Base-by-base conservation (phyloP, 306 rosid genomes). In the Dalbergia cultrata region DNA sequence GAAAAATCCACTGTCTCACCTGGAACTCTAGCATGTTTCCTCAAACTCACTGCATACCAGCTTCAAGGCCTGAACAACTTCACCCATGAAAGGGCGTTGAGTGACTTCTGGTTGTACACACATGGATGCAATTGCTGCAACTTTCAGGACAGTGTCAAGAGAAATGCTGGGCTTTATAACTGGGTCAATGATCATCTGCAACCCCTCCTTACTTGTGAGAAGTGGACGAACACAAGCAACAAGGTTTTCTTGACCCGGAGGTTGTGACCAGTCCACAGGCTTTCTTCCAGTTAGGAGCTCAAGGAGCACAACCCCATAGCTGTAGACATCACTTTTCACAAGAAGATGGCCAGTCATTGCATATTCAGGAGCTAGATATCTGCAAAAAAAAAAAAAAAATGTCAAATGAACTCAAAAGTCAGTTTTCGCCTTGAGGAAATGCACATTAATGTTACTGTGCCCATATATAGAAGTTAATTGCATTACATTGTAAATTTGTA, bases 331-430 rank as follows among this genome's bases (percentile, higher is more conserved):
- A 72, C 98, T 94, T 80, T 94, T 94, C 70, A 94, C 98, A 33
- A 94, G 90, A 70, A 94, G 91, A 74, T 94, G 97, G 16, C 98
- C 98, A 0, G 98, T 94, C 98, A 94, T 94, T 80, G 98, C 98
- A 66, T 90, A 94, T 76, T 94, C 98, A 2, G 98, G 98, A 59
- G 98, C 98, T 44, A 94, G 73, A 85, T 94, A 94, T 72, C 98
- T 94, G 91, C 83, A 59, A 79, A 69, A 68, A 78, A 82, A 35
- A 79, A 61, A 60, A 78, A 82, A 2, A 12, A 47, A 78, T 43
- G 41, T 35, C 67, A 70, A 70, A 59, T 8, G 56, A 63, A 7
- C 57, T 50, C n/a, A 60, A 37, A 47, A 62, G 65, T 45, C 75
- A 74, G 74, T 72, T 74, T 21, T 77, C 60, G 19, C 60, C 62